Evolutionary conservation across 1,139 yeast genomes (phyloP), one percentile per base, ranked within the genome.

Genomic region (Candida gigantensis): DNA sequence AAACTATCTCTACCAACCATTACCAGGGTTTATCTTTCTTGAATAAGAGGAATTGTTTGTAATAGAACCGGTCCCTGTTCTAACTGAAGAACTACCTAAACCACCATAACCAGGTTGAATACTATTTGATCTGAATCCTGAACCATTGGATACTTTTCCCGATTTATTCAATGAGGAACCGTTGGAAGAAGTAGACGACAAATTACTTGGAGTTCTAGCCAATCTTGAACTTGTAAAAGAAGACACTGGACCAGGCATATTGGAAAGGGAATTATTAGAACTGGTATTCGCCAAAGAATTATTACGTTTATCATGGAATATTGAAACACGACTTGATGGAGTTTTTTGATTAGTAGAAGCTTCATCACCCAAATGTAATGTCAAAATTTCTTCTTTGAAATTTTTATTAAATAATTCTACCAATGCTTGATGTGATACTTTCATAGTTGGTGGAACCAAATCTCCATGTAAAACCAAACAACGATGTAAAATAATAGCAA

Each of bases 391-490:
- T 6, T 68, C 75, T 25, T 68, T 66, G 60, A 87, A 88, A 57
- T 87, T 86, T 64, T 75, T 75, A 50, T 71, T 71, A 60, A 77
- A 87, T 43, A 87, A 62, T 36, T 74, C 77, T 24, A 80, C 76
- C 59, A 88, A 66, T 12, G 81, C 76, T 16, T 76, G 77, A 53
- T 88, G 96, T 20, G 88, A 74, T 2, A 75, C 72, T 46, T 67
- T 74, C 67, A 84, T 67, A 11, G 68, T 55, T 2, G 71, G 60
- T 2, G 86, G 77, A n/a, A 84, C 73, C 45, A 85, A 67, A 48
- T 76, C 72, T 3, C 82, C 85, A 55, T 88, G 95, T 34, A 86
- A 68, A 24, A 72, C 66, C 45, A 88, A 68, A 55, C 95, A 81
- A 41, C 86, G 71, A 58, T 74, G 75, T 52, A 88, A 68, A 25